Percentiles rank a stretch among this genome's conserved stretches.
Evolutionary conservation across 345 rosid genomes (phyloP).

Genomic region (Gossypium australe): DNA sequence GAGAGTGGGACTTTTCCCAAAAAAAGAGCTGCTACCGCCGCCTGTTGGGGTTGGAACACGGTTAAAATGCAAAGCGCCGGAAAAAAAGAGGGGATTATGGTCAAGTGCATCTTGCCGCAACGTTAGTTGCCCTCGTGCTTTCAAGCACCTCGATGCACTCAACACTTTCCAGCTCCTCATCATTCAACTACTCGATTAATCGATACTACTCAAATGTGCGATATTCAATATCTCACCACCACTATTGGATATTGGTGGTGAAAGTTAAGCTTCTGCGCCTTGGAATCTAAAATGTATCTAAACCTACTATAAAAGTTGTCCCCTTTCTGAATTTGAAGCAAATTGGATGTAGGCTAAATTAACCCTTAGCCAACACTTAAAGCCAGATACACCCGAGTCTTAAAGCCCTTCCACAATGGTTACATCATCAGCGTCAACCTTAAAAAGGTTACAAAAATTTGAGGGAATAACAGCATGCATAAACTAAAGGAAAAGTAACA

Average conservation of each 20-base stretch:
- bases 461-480: too few species aligned
- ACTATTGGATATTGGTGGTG: background rate
- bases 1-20: slow-evolving; percentile 12
- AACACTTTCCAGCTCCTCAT: slow-evolving; percentile 12
- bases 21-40: slow-evolving; percentile 6
- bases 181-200: background rate
- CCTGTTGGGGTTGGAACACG: background rate
- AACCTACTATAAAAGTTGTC: too few species aligned
- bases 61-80: background rate
- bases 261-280: too few species aligned
- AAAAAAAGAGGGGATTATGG: background rate
- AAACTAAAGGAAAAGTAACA: too few species aligned
- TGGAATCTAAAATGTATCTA: too few species aligned
- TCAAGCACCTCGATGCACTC: slow-evolving; percentile 18
- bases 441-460: too few species aligned
- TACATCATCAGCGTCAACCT: too few species aligned
- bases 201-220: background rate
- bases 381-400: too few species aligned
- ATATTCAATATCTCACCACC: background rate
- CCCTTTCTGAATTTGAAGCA: too few species aligned
- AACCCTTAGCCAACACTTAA: too few species aligned
- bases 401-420: too few species aligned
- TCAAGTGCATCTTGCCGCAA: slow-evolving; percentile 1
- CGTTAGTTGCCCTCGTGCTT: slow-evolving; percentile 14
- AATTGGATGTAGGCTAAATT: too few species aligned